Conservation (phyloP, 345 rosid species). For the Salix dunnii region DNA sequence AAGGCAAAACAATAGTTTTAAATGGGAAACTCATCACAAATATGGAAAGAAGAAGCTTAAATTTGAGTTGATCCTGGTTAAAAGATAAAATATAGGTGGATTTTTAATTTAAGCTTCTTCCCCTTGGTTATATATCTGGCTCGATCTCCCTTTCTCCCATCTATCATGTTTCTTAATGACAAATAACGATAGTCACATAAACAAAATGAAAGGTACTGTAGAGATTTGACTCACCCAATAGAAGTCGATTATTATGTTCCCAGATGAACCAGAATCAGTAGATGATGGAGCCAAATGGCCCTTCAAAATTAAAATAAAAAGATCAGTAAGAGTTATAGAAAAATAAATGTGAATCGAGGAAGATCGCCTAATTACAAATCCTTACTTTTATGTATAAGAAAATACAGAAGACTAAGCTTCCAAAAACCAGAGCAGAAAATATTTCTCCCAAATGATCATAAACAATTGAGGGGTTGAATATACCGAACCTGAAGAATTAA, state of each 20-base stretch:
- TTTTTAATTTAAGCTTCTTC: not conserved
- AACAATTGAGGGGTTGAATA: constrained; percentile 79
- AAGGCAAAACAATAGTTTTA: not conserved
- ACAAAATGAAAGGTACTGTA: not conserved
- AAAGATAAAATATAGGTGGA: not conserved
- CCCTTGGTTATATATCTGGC: not conserved
- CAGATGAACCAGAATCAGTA: constrained; percentile 87
- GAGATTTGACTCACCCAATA: constrained; percentile 71
- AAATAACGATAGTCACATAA: not conserved
- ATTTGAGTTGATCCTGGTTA: not conserved
- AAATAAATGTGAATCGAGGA: constrained; percentile 8
- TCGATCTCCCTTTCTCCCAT: not conserved
- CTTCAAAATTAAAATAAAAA: constrained; percentile 37
- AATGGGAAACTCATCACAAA: not conserved
- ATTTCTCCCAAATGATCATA: constrained; percentile 98
- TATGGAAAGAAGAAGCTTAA: not conserved
- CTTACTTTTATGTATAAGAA: constrained; percentile 85
- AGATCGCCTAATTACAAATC: constrained; percentile 7
- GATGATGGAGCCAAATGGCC: constrained; percentile 95
- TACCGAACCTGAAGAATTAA: constrained; percentile 70
- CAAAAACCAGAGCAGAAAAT: constrained; percentile 78
- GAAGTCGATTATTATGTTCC: constrained; percentile 87
- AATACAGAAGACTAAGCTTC: constrained; percentile 87
- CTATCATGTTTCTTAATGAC: not conserved
- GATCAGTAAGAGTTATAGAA: constrained; percentile 18